Percentiles rank a stretch among this genome's conserved stretches.
phyloP scores from a whole-genome alignment of 1,139 yeast species.

The Magnusiomyces magnusii region DNA sequence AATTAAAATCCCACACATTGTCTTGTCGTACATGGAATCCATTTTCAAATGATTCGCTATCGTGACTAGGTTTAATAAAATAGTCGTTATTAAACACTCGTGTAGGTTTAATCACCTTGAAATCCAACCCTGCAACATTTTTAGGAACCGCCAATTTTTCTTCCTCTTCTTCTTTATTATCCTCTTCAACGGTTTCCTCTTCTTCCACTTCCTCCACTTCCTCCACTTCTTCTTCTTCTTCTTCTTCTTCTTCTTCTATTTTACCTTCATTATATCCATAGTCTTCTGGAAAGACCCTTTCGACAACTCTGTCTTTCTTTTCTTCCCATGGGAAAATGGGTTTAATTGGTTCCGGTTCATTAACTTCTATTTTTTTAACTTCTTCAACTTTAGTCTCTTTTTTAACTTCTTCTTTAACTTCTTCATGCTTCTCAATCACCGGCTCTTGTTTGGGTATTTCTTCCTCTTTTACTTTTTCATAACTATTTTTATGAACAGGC shows the following conservation, averaged over 20 bases:
- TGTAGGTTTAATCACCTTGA: background rate
- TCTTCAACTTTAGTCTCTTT: too few relatives aligned
- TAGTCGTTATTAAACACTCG: constrained; percentile 15
- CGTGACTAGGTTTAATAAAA: constrained; percentile 5
- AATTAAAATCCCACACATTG: background rate
- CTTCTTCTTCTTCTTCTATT: constrained; percentile 8
- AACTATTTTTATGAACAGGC: too few relatives aligned
- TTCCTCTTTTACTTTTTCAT: too few relatives aligned
- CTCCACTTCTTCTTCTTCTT: constrained; percentile 10
- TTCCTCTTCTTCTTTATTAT: constrained; percentile 1
- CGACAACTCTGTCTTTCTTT: constrained; percentile 2
- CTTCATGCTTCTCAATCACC: background rate
- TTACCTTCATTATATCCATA: constrained; percentile 4
- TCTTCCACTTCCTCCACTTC: constrained; percentile 8
- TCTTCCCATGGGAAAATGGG: constrained; percentile 17
- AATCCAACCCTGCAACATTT: background rate
- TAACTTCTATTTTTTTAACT: too few relatives aligned
- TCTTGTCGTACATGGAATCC: background rate
- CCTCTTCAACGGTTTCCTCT: constrained; percentile 4
- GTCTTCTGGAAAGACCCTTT: constrained; percentile 21
- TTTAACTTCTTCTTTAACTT: background rate
- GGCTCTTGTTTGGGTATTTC: too few relatives aligned
- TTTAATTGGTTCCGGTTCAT: constrained; percentile 10
- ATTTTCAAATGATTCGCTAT: background rate
- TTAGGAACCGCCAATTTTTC: background rate